phyloP scores from a whole-genome alignment of 139 green algal genomes.

The Chlamydomonas eustigma region DNA sequence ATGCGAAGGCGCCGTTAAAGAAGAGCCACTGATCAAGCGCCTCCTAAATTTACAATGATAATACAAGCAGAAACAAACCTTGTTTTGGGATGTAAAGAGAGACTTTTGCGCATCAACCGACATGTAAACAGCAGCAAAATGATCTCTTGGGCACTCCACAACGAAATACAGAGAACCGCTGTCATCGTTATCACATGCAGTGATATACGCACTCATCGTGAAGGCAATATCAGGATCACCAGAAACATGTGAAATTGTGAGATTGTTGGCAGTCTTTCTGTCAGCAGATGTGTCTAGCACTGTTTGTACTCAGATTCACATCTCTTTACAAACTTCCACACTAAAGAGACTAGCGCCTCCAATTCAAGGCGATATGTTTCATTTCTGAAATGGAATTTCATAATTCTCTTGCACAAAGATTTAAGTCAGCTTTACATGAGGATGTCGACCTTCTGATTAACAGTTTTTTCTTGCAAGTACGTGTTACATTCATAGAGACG shows the following conservation, averaged over 20 bases:
- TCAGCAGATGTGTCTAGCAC: background rate
- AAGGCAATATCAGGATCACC: too few species aligned
- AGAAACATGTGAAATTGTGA: too few species aligned
- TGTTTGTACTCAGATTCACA: background rate
- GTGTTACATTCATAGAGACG: background rate
- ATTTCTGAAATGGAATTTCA: background rate
- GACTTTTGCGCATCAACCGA: too few species aligned
- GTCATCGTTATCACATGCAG: too few species aligned
- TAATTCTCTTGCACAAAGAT: background rate
- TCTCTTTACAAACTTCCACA: background rate
- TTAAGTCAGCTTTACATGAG: background rate
- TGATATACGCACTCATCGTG: too few species aligned
- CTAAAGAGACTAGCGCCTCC: background rate
- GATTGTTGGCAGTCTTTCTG: background rate
- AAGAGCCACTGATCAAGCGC: background rate
- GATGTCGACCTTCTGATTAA: slow-evolving; percentile 10
- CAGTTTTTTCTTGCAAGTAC: slow-evolving; percentile 11
- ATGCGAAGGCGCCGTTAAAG: background rate
- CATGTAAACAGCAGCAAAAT: too few species aligned
- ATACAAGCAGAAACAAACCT: too few species aligned
- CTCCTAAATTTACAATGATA: background rate
- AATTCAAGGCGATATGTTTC: background rate
- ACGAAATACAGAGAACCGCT: too few species aligned
- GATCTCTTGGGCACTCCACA: too few species aligned
- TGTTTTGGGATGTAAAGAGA: too few species aligned